Evolutionary conservation across 176 grass and related monocot genomes (phyloP).

Genomic region (Oryza nivara): DNA sequence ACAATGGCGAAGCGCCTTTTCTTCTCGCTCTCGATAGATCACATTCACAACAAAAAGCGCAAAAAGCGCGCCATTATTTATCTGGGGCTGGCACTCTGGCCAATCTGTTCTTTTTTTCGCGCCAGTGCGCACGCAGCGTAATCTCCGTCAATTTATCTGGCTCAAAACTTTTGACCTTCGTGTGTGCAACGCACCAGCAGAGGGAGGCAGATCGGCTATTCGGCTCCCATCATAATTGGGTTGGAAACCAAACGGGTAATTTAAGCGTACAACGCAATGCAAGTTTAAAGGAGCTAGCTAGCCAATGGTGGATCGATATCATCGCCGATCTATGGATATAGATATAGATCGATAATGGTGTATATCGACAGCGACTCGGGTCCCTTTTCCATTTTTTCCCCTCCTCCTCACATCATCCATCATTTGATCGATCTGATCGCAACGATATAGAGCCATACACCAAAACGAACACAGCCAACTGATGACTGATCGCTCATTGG

Average conservation of each 20-base stretch:
- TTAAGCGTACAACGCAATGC: background rate
- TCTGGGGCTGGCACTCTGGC: background rate
- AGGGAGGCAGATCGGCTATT: background rate
- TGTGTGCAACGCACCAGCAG: background rate
- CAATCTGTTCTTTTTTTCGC: background rate
- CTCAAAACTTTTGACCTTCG: constrained; percentile 21
- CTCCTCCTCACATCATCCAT: background rate
- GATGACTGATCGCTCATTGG: background rate
- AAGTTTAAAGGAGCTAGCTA: background rate
- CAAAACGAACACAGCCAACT: background rate
- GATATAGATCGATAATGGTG: background rate
- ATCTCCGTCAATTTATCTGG: background rate
- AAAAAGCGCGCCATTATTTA: background rate
- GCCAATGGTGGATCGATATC: background rate
- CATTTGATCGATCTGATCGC: background rate
- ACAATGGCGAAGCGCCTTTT: background rate
- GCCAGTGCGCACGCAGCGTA: constrained; percentile 25
- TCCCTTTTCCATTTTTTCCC: background rate
- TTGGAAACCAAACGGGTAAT: background rate
- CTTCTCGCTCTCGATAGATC: background rate
- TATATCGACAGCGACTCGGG: background rate
- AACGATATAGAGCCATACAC: background rate
- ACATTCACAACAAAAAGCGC: background rate
- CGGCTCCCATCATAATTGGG: background rate
- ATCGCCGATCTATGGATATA: background rate